Conservation (phyloP, 2,329 filamentous ascomycete genomes). For the Elsinoe fawcettii region DNA sequence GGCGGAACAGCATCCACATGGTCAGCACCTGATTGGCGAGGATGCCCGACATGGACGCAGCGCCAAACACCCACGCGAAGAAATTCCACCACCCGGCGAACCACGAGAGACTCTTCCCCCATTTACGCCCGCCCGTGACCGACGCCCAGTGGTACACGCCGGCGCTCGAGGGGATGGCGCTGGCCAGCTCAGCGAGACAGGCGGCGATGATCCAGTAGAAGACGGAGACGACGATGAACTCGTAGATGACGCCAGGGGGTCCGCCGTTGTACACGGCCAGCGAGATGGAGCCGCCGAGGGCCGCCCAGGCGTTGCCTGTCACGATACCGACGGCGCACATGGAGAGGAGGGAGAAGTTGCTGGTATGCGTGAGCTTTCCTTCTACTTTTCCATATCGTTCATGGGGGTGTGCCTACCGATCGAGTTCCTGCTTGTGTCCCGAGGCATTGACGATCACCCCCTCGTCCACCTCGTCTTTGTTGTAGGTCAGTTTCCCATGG, state of each 20-base stretch:
- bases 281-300: slow-evolving; percentile 36
- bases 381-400: neutral
- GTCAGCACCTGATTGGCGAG: slow-evolving; percentile 40
- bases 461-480: neutral
- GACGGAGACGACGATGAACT: slow-evolving; percentile 41
- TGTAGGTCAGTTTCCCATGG: slow-evolving; percentile 2
- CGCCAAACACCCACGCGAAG: slow-evolving; percentile 44
- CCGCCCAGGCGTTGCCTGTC: slow-evolving; percentile 40
- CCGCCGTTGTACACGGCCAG: slow-evolving; percentile 41
- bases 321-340: slow-evolving; percentile 39
- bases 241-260: slow-evolving; percentile 40
- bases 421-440: slow-evolving; percentile 46
- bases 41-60: slow-evolving; percentile 37
- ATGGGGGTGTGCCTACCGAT: slow-evolving; percentile 32
- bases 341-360: slow-evolving; percentile 37
- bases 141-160: slow-evolving; percentile 48
- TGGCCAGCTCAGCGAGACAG: slow-evolving; percentile 44
- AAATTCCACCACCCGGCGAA: slow-evolving; percentile 48
- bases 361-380: neutral
- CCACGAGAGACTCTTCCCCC: slow-evolving; percentile 41
- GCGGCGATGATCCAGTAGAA: slow-evolving; percentile 47
- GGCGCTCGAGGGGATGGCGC: slow-evolving; percentile 29
- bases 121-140: slow-evolving; percentile 40
- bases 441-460: slow-evolving; percentile 37
- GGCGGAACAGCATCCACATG: slow-evolving; percentile 44